These are phyloP conservation scores for Basipetospora chlamydospora DNA, from an alignment of 2,329 filamentous ascomycete species.

Conservation along the genomic window DNA sequence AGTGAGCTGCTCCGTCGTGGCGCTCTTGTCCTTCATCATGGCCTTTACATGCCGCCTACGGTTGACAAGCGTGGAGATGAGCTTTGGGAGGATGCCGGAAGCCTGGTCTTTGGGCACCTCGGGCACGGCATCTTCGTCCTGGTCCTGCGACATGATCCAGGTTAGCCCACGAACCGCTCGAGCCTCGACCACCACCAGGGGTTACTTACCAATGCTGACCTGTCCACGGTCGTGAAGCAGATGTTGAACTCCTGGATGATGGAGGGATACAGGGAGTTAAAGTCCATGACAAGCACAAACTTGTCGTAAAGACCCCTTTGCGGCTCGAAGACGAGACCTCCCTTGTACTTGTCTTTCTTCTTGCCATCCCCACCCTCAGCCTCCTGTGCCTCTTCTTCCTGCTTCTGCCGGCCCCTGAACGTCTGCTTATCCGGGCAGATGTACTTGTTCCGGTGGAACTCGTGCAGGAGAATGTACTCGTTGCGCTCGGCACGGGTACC, in stretches of 20 bases:
- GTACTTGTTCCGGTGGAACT: slow-evolving; percentile 93
- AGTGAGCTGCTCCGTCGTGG: slow-evolving; percentile 71
- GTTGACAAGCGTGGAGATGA: slow-evolving; percentile 83
- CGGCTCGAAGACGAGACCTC: slow-evolving; percentile 93
- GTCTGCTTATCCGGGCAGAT: slow-evolving; percentile 92
- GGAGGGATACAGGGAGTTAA: slow-evolving; percentile 95
- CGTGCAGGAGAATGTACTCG: slow-evolving; percentile 96
- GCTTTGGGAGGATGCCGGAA: slow-evolving; percentile 72
- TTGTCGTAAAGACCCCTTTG: slow-evolving; percentile 97
- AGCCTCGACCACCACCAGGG: too few relatives aligned
- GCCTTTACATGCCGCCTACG: slow-evolving; percentile 86
- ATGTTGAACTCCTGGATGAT: slow-evolving; percentile 99
- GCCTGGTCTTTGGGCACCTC: slow-evolving; percentile 68
- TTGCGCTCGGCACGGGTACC: slow-evolving; percentile 95
- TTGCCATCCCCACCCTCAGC: slow-evolving; percentile 38
- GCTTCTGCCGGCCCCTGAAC: slow-evolving; percentile 59
- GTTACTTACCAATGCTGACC: slow-evolving; percentile 55
- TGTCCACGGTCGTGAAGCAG: slow-evolving; percentile 94
- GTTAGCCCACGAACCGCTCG: not conserved
- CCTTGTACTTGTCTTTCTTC: slow-evolving; percentile 99
- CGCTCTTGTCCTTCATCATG: slow-evolving; percentile 87
- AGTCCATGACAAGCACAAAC: slow-evolving; percentile 98
- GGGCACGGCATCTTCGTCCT: slow-evolving; percentile 72
- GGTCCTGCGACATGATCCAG: too few relatives aligned
- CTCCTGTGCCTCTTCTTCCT: slow-evolving; percentile 48